Conservation (phyloP, 768 basidiomycete genomes). For the Calvatia gigantea region DNA sequence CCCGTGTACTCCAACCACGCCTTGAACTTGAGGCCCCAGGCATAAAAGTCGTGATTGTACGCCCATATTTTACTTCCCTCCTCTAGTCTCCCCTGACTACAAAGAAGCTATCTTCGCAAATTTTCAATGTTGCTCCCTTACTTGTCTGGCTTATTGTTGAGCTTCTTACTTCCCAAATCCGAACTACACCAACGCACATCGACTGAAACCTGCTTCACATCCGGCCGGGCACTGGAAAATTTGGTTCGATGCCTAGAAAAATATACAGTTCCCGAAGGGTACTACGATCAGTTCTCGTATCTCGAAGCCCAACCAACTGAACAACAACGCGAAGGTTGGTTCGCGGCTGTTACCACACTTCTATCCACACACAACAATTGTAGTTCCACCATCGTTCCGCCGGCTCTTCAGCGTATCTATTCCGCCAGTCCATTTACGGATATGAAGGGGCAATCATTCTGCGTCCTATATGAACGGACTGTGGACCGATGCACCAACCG, state of each 20-base stretch:
- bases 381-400: slow-evolving; percentile 25
- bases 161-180: not conserved
- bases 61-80: too few relatives aligned
- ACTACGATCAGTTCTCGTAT: slow-evolving; percentile 28
- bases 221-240: not conserved
- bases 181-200: not conserved
- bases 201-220: not conserved
- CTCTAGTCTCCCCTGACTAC: not conserved
- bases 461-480: slow-evolving; percentile 27
- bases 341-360: slow-evolving; percentile 21
- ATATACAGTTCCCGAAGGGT: slow-evolving; percentile 25
- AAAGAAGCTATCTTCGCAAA: not conserved
- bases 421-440: slow-evolving; percentile 24
- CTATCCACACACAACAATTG: slow-evolving; percentile 29
- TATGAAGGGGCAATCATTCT: slow-evolving; percentile 22
- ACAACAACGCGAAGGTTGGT: slow-evolving; percentile 26
- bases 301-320: slow-evolving; percentile 28
- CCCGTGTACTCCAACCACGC: too few relatives aligned
- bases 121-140: not conserved
- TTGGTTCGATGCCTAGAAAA: slow-evolving; percentile 25
- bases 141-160: not conserved
- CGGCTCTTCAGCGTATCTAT: slow-evolving; percentile 23
- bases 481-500: slow-evolving; percentile 11
- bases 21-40: too few relatives aligned
- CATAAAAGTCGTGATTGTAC: too few relatives aligned